Evolutionary conservation across 2,329 filamentous ascomycete genomes (phyloP), one percentile per base, ranked within the genome.

Genomic region (Ophiocordyceps camponoti-rufipedis): DNA sequence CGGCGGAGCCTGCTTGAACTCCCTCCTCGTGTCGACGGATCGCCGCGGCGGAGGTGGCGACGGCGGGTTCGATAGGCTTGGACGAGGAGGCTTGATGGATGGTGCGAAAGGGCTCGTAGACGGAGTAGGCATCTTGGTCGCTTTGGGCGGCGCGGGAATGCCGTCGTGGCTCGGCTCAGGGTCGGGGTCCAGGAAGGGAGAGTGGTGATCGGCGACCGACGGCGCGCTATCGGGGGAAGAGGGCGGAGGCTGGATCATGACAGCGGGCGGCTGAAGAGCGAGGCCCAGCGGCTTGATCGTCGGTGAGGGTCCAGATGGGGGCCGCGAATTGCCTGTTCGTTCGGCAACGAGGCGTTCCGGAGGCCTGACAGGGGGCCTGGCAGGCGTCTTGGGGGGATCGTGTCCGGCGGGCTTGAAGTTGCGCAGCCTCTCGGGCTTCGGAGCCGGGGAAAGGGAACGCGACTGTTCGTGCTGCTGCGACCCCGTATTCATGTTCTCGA

Each of bases 211-310:
- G 10, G 59, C 50, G 12, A 11, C 60, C 53, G 8, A 64, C 45
- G 35, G 56, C 57, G 19, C 59, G 53, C 16, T 58, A 50, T 77
- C 80, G 1, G 77, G 73, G 0, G 82, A 80, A 11, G 82, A 85
- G 44, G 72, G 72, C 5, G 83, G 83, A 41, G 82, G 80, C 46
- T 85, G 72, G 42, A 87, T 66, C 5, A 71, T 75, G 47, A 88
- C 75, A 31, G 78, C 70, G 16, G 84, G 83, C 32, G 79, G 82
- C 29, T 78, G 72, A n/a, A 61, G 60, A 29, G 55, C 47, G 13
- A 49, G 48, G n/a, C 47, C 44, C 31, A 52, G 50, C 41, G 56
- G 49, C 47, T 57, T 60, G 19, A 50, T 39, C 19, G 49, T 45
- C 6, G 52, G 50, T 5, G 48, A 49, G 39, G 54, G 56, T 45